Evolutionary conservation across 2,329 filamentous ascomycete species (phyloP).

Genomic region (Aureobasidium sp.): DNA sequence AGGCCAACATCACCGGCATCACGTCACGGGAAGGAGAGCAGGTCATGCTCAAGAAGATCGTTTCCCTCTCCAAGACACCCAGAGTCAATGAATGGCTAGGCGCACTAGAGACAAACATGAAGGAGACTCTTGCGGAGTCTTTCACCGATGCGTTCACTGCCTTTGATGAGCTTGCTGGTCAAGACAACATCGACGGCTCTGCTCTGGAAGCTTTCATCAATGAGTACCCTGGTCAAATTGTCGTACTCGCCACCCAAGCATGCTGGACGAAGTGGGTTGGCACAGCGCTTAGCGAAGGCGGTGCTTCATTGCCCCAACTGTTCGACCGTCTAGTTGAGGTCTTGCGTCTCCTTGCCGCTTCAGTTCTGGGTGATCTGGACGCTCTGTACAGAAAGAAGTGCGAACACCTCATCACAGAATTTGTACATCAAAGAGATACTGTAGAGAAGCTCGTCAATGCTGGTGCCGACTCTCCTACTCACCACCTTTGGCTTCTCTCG

Average conservation of each 20-base stretch:
- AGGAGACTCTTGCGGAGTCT: slow-evolving; percentile 81
- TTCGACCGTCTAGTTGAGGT: slow-evolving; percentile 78
- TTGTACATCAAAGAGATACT: slow-evolving; percentile 90
- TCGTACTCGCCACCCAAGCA: slow-evolving; percentile 86
- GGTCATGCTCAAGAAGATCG: slow-evolving; percentile 78
- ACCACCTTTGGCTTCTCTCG: slow-evolving; percentile 89
- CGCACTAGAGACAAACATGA: slow-evolving; percentile 87
- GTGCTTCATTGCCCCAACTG: slow-evolving; percentile 57
- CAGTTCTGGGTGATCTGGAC: slow-evolving; percentile 82
- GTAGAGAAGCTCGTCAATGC: slow-evolving; percentile 76
- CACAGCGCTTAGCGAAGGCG: slow-evolving; percentile 62
- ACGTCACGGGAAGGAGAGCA: slow-evolving; percentile 92
- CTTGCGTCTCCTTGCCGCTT: slow-evolving; percentile 74
- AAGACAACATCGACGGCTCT: slow-evolving; percentile 58
- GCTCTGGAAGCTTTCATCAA: slow-evolving; percentile 73
- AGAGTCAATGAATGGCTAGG: slow-evolving; percentile 99
- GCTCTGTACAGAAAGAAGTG: slow-evolving; percentile 88
- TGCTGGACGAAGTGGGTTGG: slow-evolving; percentile 90
- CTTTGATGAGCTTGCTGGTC: slow-evolving; percentile 69
- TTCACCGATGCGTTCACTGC: slow-evolving; percentile 76
- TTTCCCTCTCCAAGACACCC: slow-evolving; percentile 86
- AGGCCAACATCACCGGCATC: slow-evolving; percentile 80
- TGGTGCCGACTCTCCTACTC: slow-evolving; percentile 64
- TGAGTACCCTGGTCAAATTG: slow-evolving; percentile 84
- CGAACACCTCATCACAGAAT: slow-evolving; percentile 97